Evolutionary conservation across 2,329 filamentous ascomycete genomes (phyloP).

Genomic region (Fusarium virguliforme): DNA sequence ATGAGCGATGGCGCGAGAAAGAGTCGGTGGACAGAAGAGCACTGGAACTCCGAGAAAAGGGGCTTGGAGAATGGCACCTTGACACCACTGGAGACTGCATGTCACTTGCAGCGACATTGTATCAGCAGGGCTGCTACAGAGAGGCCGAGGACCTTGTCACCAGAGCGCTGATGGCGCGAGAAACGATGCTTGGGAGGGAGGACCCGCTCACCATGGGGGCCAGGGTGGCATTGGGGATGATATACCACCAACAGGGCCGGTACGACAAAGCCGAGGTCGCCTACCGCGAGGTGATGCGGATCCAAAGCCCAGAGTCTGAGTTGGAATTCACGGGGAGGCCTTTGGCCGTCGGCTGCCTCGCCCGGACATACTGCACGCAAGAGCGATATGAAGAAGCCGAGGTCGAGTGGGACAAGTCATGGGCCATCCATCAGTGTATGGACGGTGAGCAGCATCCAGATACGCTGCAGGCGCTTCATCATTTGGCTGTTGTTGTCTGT

Average conservation of each 20-base stretch:
- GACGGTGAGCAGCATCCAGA: not conserved
- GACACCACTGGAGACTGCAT: not conserved
- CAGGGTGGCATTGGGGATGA: not conserved
- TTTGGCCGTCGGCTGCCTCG: not conserved
- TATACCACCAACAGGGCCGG: not conserved
- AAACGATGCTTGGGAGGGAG: not conserved
- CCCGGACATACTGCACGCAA: not conserved
- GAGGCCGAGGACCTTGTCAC: not conserved
- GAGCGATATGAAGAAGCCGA: not conserved
- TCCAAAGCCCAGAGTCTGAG: not conserved
- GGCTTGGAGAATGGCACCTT: not conserved
- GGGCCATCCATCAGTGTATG: not conserved
- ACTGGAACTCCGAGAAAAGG: not conserved
- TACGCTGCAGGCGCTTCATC: constrained; percentile 2
- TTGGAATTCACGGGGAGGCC: not conserved
- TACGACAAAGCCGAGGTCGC: not conserved
- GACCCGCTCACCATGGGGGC: not conserved
- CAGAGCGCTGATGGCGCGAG: not conserved
- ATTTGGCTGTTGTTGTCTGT: not conserved
- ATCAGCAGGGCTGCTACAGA: not conserved
- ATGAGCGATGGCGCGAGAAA: not conserved
- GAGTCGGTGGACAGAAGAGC: not conserved
- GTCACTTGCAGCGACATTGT: not conserved
- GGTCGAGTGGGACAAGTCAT: not conserved
- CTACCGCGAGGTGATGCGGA: not conserved